Evolutionary conservation across 2,329 filamentous ascomycete genomes (phyloP), one percentile per base, ranked within the genome.

Genomic region (Phaeoacremonium minimum): DNA sequence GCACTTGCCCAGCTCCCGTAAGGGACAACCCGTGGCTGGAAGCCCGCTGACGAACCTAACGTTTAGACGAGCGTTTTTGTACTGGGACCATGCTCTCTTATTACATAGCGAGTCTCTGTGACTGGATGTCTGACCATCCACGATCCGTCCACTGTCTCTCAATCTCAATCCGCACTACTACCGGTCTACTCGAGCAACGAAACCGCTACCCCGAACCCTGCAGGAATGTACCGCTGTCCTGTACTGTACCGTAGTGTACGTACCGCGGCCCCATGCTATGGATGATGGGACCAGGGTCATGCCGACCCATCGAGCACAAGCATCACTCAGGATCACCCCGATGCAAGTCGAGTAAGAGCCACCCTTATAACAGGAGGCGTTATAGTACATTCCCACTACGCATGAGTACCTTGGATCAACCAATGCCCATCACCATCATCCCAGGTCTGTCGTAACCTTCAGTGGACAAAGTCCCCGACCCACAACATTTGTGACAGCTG

Each of bases 401-500:
- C 40, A 37, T 34, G 41, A 41, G 42, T 45, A 43, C 46, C 35
- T 48, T 37, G 45, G 52, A 53, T 54, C 52, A 46, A 33, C 51
- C 44, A 45, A 46, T 44, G 39, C 51, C 45, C 40, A 47, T 50
- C 46, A 41, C 46, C 46, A 41, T 61, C 56, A 57, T 64, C 60
- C 60, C 58, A 64, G 61, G 51, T 55, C 58, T 60, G 55, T 55
- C 56, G 58, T 50, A 38, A 40, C 44, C 46, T n/a, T 42, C 36
- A 41, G 36, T 33, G 38, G 32, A 38, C 42, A 50, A 46, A 46
- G 45, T 45, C 46, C 48, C 43, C 39, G 69, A 65, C 67, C 69
- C 69, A 73, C 60, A 71, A 69, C n/a, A 26, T 71, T 70, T 73
- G 68, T 73, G 68, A 73, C 68, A 72, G 63, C 62, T 68, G 60